phyloP scores from a whole-genome alignment of 2,329 filamentous ascomycete genomes.

The Diaporthe australafricana region DNA sequence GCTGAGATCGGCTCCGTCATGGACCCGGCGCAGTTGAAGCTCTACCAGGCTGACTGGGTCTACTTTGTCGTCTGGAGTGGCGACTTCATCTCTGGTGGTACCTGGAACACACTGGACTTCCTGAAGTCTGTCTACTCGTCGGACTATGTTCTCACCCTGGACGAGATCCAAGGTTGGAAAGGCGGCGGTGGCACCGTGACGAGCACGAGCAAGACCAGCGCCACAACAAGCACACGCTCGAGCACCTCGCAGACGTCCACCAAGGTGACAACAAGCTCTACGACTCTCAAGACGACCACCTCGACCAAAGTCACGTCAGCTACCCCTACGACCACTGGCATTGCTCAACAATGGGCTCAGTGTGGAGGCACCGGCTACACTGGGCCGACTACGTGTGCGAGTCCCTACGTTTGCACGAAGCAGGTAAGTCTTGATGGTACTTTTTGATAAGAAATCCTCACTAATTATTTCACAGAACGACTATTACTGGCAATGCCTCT shows the following conservation, averaged over 20 bases:
- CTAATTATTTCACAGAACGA: background rate
- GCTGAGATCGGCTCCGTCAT: conserved; percentile 60
- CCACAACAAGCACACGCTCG: background rate
- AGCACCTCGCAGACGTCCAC: background rate
- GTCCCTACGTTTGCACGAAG: conserved; percentile 12
- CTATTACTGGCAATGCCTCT: conserved; percentile 9
- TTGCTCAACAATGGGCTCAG: conserved; percentile 4
- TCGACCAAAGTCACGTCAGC: background rate
- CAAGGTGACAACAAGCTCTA: background rate
- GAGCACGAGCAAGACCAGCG: background rate
- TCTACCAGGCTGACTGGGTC: conserved; percentile 59
- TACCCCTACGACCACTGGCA: background rate
- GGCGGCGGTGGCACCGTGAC: background rate
- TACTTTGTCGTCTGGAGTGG: conserved; percentile 61
- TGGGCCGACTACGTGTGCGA: background rate
- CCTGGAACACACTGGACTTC: conserved; percentile 54
- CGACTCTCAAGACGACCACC: background rate
- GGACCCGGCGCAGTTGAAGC: conserved; percentile 52
- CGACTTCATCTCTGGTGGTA: conserved; percentile 54
- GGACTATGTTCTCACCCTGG: conserved; percentile 43
- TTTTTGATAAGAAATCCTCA: rapidly evolving
- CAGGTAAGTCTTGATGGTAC: background rate
- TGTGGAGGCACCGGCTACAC: conserved; percentile 6
- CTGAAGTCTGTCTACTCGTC: conserved; percentile 49
- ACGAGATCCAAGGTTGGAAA: conserved; percentile 50